Evolutionary conservation across 352 stramenopile genomes (phyloP).

Genomic region (Stramenopiles sp.): DNA sequence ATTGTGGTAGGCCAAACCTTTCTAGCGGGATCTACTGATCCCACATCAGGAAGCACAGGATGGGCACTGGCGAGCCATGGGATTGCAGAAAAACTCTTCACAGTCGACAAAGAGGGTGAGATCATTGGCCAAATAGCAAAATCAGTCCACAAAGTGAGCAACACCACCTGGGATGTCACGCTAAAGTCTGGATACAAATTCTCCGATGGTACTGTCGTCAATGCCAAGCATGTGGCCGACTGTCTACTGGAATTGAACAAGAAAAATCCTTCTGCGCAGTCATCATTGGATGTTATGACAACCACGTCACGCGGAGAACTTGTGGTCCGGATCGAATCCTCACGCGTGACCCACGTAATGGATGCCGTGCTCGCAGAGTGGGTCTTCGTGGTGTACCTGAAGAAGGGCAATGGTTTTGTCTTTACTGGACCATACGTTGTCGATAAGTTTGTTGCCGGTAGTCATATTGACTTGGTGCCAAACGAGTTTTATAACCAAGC

Average conservation of each 20-base stretch:
- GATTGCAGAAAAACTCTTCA: slow-evolving; percentile 22
- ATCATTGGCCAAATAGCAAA: slow-evolving; percentile 18
- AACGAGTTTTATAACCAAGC: slow-evolving; percentile 18
- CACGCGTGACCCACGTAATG: slow-evolving; percentile 14
- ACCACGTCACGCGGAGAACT: neutral
- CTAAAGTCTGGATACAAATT: slow-evolving; percentile 20
- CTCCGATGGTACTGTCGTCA: slow-evolving; percentile 17
- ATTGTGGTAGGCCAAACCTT: slow-evolving; percentile 19
- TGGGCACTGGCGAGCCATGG: slow-evolving; percentile 18
- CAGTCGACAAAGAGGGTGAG: slow-evolving; percentile 17
- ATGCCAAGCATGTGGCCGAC: slow-evolving; percentile 12
- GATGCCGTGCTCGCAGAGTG: slow-evolving; percentile 16
- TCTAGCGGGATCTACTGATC: slow-evolving; percentile 15
- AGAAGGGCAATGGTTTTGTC: slow-evolving; percentile 14
- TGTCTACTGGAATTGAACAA: neutral
- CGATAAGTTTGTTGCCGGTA: slow-evolving; percentile 15
- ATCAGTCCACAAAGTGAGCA: slow-evolving; percentile 15
- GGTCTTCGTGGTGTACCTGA: slow-evolving; percentile 13
- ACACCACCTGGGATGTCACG: slow-evolving; percentile 17
- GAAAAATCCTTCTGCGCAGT: neutral
- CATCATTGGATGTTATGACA: neutral
- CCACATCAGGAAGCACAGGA: slow-evolving; percentile 13
- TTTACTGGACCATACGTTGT: slow-evolving; percentile 20
- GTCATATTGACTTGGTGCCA: slow-evolving; percentile 17
- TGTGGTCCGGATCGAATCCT: neutral